Base-by-base conservation (phyloP, 495 filamentous ascomycete genomes). In the Neurospora sp. region DNA sequence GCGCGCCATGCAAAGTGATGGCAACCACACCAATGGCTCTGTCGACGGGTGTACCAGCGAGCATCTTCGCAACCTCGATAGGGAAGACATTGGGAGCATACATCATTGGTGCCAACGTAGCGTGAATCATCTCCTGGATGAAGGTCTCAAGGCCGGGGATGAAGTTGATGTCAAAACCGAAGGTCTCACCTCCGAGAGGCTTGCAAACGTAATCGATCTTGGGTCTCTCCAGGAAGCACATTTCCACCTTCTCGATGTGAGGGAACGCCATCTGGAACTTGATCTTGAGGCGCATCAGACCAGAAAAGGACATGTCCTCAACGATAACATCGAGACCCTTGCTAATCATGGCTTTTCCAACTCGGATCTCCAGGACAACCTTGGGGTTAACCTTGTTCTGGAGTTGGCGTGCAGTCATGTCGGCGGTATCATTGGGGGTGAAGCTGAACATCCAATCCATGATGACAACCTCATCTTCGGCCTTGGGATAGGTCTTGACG, bases 371-470 rank as follows among this genome's bases (percentile, higher is more conserved):
- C 11, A 99, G 87, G 7, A 97, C 92, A 73, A 99, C 87, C 83
- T 98, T 99, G 75, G 96, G 96, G 80, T 99, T 98, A 80, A 98
- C 87, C 84, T 96, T 98, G 82, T 95, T 92, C 84, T 93, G 96
- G 76, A 96, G 80, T 78, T 99, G 96, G 62, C 91, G 90, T 27
- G 90, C 85, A 6, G 96, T 99, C 86, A 99, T 86, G 82, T 99
- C 96, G 73, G 92, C 89, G 11, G 87, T 92, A 81, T 99, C 96
- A 76, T 95, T 98, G 10, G 96, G 96, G 0, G 92, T 98, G 82
- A 99, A 99, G 84, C 94, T 98, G 83, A 99, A 98, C 76, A 97
- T 94, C 96, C 96, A 99, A 79, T 99, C 96, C 96, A 98, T 99
- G 72, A 98, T 88, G 54, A 99, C 92, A 72, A 92, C 92, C 77